Percentiles rank a stretch among this genome's conserved stretches.
Evolutionary conservation across 345 rosid species (phyloP).

Genomic region (Lepidium didymum): DNA sequence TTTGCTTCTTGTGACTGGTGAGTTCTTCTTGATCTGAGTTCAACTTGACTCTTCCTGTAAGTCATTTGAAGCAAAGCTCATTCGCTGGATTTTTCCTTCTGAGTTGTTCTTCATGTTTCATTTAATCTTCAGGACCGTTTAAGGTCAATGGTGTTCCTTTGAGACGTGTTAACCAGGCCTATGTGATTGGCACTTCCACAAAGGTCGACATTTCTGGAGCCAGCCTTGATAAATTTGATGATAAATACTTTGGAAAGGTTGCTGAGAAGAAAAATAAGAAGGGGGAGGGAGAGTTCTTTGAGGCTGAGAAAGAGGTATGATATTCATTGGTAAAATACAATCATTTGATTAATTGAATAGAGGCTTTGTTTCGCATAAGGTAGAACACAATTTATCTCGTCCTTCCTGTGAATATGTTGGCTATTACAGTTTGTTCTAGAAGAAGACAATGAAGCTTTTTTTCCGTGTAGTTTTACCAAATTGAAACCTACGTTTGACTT

Average conservation of each 20-base stretch:
- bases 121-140: conserved; percentile 45
- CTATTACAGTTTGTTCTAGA: no score
- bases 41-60: background rate
- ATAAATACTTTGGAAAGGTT: conserved; percentile 64
- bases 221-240: conserved; percentile 58
- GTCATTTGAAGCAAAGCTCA: background rate
- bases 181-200: conserved; percentile 60
- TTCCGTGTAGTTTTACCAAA: background rate
- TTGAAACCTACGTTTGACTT: background rate
- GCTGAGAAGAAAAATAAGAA: conserved; percentile 66
- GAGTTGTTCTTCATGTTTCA: background rate
- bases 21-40: background rate
- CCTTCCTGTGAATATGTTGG: no score
- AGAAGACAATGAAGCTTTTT: background rate
- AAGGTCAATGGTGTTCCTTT: conserved; percentile 73
- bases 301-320: conserved; percentile 56
- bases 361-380: no score
- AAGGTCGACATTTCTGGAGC: conserved; percentile 67
- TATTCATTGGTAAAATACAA: no score
- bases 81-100: background rate
- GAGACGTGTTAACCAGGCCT: conserved; percentile 60
- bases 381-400: no score
- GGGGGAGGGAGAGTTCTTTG: conserved; percentile 75
- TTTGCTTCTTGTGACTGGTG: conserved; percentile 74
- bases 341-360: no score